Conservation (phyloP, 2,329 filamentous ascomycete genomes). For the Hypocreales sp. region DNA sequence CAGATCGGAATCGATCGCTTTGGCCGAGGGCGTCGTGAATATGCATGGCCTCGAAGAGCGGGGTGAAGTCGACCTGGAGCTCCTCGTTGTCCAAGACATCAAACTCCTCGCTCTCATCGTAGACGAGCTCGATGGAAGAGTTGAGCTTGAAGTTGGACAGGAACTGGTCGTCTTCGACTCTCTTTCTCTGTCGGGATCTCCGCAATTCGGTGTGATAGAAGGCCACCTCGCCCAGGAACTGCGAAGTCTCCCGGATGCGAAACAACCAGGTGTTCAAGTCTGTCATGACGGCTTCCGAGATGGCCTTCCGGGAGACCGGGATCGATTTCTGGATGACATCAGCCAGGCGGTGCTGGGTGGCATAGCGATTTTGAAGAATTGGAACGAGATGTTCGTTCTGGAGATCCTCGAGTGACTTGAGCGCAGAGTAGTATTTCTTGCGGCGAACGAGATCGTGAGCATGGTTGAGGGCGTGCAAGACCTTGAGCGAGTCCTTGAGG, state of each 20-base stretch:
- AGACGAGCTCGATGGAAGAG: slow-evolving; percentile 87
- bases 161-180: slow-evolving; percentile 60
- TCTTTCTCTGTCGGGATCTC: slow-evolving; percentile 66
- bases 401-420: slow-evolving; percentile 86
- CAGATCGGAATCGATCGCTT: slow-evolving; percentile 75
- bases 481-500: slow-evolving; percentile 79
- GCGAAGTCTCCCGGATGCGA: slow-evolving; percentile 86
- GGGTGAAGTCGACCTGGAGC: slow-evolving; percentile 84
- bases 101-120: slow-evolving; percentile 89
- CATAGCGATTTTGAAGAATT: slow-evolving; percentile 63
- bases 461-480: slow-evolving; percentile 82
- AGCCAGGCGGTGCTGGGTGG: slow-evolving; percentile 87
- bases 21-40: slow-evolving; percentile 92
- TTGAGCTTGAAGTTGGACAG: slow-evolving; percentile 80
- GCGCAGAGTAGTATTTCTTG: slow-evolving; percentile 89
- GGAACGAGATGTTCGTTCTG: slow-evolving; percentile 83
- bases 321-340: slow-evolving; percentile 94
- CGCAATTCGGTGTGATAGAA: slow-evolving; percentile 92
- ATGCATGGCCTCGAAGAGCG: slow-evolving; percentile 86
- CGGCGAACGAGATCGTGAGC: slow-evolving; percentile 82
- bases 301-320: slow-evolving; percentile 78
- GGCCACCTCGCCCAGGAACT: slow-evolving; percentile 88
- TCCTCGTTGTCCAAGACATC: slow-evolving; percentile 93
- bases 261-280: slow-evolving; percentile 96
- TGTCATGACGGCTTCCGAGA: slow-evolving; percentile 92